Evolutionary conservation across 331 rosid genomes (phyloP).

Genomic region (Cucumis variabilis): DNA sequence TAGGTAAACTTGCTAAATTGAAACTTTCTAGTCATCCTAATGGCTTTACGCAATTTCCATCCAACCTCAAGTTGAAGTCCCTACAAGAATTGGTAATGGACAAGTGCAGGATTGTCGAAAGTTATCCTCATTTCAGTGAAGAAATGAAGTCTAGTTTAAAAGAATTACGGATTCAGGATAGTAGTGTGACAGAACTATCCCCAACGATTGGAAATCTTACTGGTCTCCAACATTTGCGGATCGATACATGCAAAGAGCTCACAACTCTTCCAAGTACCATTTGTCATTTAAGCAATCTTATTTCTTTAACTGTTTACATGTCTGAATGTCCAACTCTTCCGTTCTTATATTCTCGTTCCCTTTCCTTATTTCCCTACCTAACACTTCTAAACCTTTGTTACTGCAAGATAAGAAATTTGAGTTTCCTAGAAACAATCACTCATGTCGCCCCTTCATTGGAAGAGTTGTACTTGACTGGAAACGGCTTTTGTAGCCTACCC

Average conservation of each 20-base stretch:
- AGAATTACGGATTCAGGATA: no score
- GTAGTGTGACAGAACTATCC: no score
- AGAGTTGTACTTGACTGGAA: neutral
- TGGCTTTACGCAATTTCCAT: neutral
- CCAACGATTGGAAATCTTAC: no score
- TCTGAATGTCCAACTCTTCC: neutral
- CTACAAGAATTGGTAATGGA: no score
- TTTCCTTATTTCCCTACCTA: neutral
- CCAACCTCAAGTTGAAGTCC: no score
- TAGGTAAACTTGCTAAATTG: neutral
- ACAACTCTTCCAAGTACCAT: neutral
- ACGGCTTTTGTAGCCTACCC: neutral
- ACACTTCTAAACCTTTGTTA: accelerated
- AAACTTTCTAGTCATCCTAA: accelerated
- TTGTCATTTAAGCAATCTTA: neutral
- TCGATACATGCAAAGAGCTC: neutral
- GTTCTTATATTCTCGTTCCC: neutral
- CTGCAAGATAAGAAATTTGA: neutral
- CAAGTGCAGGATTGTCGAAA: no score
- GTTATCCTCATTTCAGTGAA: no score
- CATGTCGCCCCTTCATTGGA: neutral
- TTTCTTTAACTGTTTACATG: accelerated
- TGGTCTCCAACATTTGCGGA: no score
- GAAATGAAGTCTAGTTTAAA: no score
- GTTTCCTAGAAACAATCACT: neutral